Evolutionary conservation across 2,329 filamentous ascomycete genomes (phyloP), one percentile per base, ranked within the genome.

Genomic region (Paramyrothecium sp.): DNA sequence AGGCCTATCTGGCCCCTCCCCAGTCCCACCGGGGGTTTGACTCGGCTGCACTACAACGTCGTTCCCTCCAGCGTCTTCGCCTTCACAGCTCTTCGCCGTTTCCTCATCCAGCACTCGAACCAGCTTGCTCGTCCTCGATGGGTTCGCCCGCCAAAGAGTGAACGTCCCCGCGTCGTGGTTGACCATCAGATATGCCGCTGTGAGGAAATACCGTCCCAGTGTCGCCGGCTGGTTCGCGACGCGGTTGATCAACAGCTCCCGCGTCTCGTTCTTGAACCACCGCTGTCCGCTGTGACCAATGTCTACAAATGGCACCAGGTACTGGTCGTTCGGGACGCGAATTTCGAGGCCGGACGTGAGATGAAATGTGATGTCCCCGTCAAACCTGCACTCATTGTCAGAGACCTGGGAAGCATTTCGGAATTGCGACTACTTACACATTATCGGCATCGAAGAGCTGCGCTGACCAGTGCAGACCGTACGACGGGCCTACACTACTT

Each of bases 121-220:
- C 5, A 23, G 48, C 3, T 50, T 51, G 19, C 52, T 54, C 44
- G 19, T 61, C 0, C 54, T 44, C 0, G 67, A 61, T 0, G 66
- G 68, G 26, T 73, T 73, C 0, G 71, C 69, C 16, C 71, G 61
- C 71, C 72, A 74, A 7, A 73, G 58, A 1, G 72, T 73, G 23
- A 73, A 74, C 0, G 65, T 68, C 0, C 62, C 56, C 7, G 66
- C 63, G 10, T 73, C 71, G 22, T 69, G 65, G 44, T 73, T 65
- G 8, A 74, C 68, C 72, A 74, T 73, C 1, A 74, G 61, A 53
- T 74, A 74, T 1, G 71, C 72, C 0, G 68, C 59, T 0, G 70
- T 73, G 12, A 73, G 60, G 47, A 74, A 74, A 49, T 71, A 72
- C 1, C 71, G 63, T 2, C 72, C 72, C 0, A 74, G 58, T 0